These are phyloP conservation scores for Citrullus mucosospermus DNA, from an alignment of 306 rosid species.

Conservation along the genomic window DNA sequence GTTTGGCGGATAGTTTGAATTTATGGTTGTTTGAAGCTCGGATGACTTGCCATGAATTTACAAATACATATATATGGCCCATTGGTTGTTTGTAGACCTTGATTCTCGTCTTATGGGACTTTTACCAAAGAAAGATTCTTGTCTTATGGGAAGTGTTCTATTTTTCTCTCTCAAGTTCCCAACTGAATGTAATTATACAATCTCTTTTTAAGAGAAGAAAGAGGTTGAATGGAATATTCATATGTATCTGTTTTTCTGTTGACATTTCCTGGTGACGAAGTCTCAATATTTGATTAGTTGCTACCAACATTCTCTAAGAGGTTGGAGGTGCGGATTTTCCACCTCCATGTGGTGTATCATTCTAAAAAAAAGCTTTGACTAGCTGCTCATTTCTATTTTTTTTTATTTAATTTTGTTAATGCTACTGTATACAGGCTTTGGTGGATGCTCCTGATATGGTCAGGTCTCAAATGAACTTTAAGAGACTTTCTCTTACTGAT, in stretches of 20 bases:
- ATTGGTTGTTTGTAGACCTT: background rate
- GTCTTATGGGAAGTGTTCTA: background rate
- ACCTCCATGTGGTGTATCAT: background rate
- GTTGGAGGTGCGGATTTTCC: background rate
- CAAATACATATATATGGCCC: background rate
- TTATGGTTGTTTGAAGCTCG: background rate
- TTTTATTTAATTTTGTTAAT: background rate
- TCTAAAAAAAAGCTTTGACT: background rate
- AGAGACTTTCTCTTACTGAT: constrained; percentile 86
- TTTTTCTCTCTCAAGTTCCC: background rate
- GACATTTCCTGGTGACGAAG: background rate
- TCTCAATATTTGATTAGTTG: background rate
- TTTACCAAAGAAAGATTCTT: background rate
- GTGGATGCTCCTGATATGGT: constrained; percentile 86
- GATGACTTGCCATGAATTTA: background rate
- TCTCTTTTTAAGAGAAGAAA: background rate
- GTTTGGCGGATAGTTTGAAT: background rate
- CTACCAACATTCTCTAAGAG: background rate
- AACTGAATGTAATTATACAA: background rate
- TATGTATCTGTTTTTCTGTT: background rate
- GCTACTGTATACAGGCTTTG: constrained; percentile 38
- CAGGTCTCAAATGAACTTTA: constrained; percentile 63
- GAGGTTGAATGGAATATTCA: background rate
- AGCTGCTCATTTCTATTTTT: background rate
- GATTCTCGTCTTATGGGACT: too few species aligned